Conservation (phyloP, 2,329 filamentous ascomycete species). For the Pseudocercospora musae region DNA sequence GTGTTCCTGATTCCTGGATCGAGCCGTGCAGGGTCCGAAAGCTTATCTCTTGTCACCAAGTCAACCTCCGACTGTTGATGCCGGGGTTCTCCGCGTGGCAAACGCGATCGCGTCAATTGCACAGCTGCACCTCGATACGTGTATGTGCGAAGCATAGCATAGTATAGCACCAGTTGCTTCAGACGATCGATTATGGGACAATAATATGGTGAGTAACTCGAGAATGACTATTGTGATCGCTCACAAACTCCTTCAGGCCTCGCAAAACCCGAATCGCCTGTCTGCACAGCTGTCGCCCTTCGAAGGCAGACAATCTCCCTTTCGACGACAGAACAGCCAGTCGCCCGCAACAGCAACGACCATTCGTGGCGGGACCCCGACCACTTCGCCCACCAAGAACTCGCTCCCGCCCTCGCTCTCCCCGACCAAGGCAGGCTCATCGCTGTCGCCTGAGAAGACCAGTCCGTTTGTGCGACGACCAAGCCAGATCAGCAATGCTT, state of each 20-base stretch:
- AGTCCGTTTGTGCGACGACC: conserved; percentile 36
- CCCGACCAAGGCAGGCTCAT: conserved; percentile 23
- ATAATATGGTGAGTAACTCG: neutral
- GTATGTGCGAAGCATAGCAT: too few species aligned
- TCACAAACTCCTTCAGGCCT: neutral
- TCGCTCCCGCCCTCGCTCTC: conserved; percentile 23
- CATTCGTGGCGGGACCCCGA: conserved; percentile 37
- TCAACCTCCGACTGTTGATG: neutral
- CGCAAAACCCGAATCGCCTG: conserved; percentile 10
- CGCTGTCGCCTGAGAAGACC: conserved; percentile 33
- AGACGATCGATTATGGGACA: neutral
- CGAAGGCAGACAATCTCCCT: conserved; percentile 35
- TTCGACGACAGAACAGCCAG: conserved; percentile 33
- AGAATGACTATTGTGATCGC: neutral
- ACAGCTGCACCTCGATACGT: neutral
- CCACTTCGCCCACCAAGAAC: conserved; percentile 40
- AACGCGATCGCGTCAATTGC: neutral
- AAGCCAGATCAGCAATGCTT: conserved; percentile 32
- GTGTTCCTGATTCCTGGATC: neutral
- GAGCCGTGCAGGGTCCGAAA: neutral
- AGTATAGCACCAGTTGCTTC: neutral
- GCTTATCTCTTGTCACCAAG: neutral
- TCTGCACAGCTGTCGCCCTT: conserved; percentile 20
- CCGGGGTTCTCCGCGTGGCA: neutral
- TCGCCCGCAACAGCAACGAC: conserved; percentile 29